Conservation (phyloP, 805 yeast species). For the Candida ponderosae region DNA sequence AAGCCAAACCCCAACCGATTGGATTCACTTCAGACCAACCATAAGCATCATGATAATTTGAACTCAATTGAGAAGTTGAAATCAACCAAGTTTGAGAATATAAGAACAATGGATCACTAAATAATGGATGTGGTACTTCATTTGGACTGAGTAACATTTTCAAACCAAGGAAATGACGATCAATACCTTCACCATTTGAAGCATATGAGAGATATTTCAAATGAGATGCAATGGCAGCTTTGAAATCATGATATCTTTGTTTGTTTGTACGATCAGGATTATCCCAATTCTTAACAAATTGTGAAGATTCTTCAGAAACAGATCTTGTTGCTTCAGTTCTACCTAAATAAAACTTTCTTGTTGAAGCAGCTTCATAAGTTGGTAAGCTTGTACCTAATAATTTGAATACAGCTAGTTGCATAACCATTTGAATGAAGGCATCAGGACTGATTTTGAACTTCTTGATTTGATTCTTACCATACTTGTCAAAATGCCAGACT, state of each 20-base stretch:
- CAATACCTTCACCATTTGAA: constrained; percentile 81
- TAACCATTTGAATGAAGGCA: constrained; percentile 83
- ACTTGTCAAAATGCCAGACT: constrained; percentile 73
- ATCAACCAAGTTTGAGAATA: constrained; percentile 83
- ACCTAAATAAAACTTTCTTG: constrained; percentile 81
- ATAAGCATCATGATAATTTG: constrained; percentile 80
- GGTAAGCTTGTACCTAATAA: constrained; percentile 75
- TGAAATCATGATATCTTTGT: constrained; percentile 60
- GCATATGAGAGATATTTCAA: constrained; percentile 69
- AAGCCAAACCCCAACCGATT: constrained; percentile 89
- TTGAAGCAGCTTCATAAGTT: constrained; percentile 94
- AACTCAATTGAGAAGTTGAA: constrained; percentile 83
- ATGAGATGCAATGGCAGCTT: constrained; percentile 69
- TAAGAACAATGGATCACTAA: constrained; percentile 63
- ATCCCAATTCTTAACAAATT: constrained; percentile 71
- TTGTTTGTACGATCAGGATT: constrained; percentile 34
- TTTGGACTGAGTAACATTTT: constrained; percentile 58
- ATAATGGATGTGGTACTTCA: constrained; percentile 55
- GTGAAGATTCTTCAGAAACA: constrained; percentile 63
- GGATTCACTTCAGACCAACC: constrained; percentile 96
- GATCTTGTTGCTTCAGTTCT: constrained; percentile 92
- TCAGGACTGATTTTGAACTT: constrained; percentile 85
- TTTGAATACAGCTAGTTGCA: constrained; percentile 87
- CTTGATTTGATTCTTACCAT: constrained; percentile 83
- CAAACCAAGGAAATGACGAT: constrained; percentile 88